A percentile compares a stretch with the other conserved stretches of the same genome.
These are phyloP conservation scores for Orobanche coerulescens DNA, from an alignment of 257 asterid species.

Conservation along the genomic window DNA sequence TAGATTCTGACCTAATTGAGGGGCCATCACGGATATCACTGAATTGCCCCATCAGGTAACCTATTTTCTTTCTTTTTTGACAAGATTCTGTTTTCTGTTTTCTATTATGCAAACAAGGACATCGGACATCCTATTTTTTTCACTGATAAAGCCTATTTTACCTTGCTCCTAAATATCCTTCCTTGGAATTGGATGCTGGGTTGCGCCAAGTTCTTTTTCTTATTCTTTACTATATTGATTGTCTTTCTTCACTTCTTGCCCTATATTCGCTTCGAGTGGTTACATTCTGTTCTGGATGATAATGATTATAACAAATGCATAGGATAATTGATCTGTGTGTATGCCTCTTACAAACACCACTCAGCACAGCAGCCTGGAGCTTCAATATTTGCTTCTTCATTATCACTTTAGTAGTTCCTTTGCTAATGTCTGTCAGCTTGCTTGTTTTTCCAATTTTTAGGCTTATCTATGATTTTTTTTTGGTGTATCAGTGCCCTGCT, in stretches of 20 bases:
- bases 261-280: too few species aligned
- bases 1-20: slow-evolving; percentile 68
- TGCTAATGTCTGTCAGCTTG: background rate
- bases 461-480: background rate
- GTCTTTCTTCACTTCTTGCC: too few species aligned
- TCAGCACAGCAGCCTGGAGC: background rate
- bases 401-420: background rate
- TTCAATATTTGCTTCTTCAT: background rate
- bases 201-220: too few species aligned
- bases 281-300: background rate
- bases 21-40: slow-evolving; percentile 66
- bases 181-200: too few species aligned
- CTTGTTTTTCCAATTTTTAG: background rate
- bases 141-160: too few species aligned
- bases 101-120: background rate
- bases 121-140: background rate
- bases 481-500: background rate
- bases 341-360: background rate
- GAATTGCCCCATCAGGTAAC: slow-evolving; percentile 76
- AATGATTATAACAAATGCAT: background rate
- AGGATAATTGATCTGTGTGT: background rate
- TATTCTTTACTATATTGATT: too few species aligned
- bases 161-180: too few species aligned
- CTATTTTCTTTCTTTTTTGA: slow-evolving; percentile 2
- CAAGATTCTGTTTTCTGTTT: too few species aligned